Conservation (phyloP, 1,284 basidiomycete species). For the Fistulina hepatica region DNA sequence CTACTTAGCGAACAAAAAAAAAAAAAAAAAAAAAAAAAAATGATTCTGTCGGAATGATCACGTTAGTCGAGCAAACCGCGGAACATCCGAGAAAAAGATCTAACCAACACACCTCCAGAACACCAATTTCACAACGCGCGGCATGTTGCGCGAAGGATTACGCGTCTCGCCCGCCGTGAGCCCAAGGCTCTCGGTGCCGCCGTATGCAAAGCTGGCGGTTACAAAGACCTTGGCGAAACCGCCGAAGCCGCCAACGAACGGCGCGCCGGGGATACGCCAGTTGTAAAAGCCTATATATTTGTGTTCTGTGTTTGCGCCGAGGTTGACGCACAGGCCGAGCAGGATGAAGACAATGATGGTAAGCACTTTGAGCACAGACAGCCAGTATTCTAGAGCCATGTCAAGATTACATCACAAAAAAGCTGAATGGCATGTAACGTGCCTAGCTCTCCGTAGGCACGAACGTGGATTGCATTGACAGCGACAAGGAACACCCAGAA, state of each 20-base stretch:
- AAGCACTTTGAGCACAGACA: constrained; percentile 59
- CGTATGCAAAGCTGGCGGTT: constrained; percentile 74
- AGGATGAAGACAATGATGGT: constrained; percentile 64
- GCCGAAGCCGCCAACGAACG: constrained; percentile 68
- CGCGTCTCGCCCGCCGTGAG: constrained; percentile 72
- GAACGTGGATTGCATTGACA: constrained; percentile 56
- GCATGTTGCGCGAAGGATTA: constrained; percentile 69
- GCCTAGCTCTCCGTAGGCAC: constrained; percentile 72
- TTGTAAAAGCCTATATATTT: constrained; percentile 52
- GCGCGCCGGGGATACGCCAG: constrained; percentile 62
- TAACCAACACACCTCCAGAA: constrained; percentile 67
- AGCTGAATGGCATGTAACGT: constrained; percentile 9
- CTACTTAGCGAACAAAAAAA: too few relatives aligned
- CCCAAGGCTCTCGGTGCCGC: constrained; percentile 68
- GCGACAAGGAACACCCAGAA: constrained; percentile 63
- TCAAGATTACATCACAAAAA: constrained; percentile 1
- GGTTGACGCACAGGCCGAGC: constrained; percentile 58
- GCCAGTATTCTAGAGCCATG: constrained; percentile 53
- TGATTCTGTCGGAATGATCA: constrained; percentile 34
- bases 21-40: too few relatives aligned
- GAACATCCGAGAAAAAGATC: constrained; percentile 1
- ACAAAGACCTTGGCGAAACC: constrained; percentile 72
- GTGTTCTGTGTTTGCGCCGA: constrained; percentile 55
- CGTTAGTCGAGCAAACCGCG: not conserved
- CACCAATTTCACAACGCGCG: constrained; percentile 63